Evolutionary conservation across 306 rosid genomes (phyloP), one percentile per base, ranked within the genome.

Genomic region (Pyrus bretschneideri): DNA sequence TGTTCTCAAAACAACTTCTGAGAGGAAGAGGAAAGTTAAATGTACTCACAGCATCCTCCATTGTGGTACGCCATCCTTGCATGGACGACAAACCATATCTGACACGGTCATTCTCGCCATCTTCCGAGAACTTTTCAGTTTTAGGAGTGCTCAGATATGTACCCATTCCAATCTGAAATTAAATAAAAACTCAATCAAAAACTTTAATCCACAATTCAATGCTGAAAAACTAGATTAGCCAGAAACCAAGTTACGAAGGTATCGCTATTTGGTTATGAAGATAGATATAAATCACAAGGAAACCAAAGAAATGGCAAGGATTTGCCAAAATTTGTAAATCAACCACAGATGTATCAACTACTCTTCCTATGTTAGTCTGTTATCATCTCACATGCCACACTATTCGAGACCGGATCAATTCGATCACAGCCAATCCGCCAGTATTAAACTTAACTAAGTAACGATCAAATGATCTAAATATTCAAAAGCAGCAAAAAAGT

Each of bases 21-120:
- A 76, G 35, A 72, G 79, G 76, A 74, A 66, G 55, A 62, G 46
- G 21, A 80, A 61, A 44, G 31, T 45, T 66, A 80, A 70, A 65
- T 77, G 70, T 80, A 94, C 97, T 89, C 77, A 95, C 98, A 61
- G 99, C 97, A 87, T 95, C 99, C 90, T 95, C 99, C 99, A 95
- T 95, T 81, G 96, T 63, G 61, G 97, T 88, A 29, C 99, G 99
- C 99, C 99, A 95, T 31, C 99, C 99, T 89, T 95, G 99, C 99
- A 95, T 95, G 64, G 97, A 95, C 2, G 99, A 92, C 73, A 92
- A 80, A 73, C 99, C 99, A 84, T 84, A 92, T 87, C 91, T 82
- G 73, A 92, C 91, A 70, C 74, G 9, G 33, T 70, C 84, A 81
- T 85, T 92, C 64, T 84, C 96, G 49, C 99, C 99, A 81, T 95